Conservation (phyloP, 179 eudicot genomes). For the Drosera spatulata region DNA sequence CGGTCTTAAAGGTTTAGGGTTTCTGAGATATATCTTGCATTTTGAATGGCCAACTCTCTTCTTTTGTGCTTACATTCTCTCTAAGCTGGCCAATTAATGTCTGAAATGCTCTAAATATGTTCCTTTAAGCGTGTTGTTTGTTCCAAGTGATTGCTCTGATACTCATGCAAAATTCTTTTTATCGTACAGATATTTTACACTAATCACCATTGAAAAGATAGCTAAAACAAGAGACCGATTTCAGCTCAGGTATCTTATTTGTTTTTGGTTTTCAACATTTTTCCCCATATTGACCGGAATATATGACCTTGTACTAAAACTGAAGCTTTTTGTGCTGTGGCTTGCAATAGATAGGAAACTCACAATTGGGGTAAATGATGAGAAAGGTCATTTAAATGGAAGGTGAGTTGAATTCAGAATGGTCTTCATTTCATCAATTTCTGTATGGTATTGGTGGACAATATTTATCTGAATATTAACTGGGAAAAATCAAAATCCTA, state of each 20-base stretch:
- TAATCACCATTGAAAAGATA: slow-evolving; percentile 55
- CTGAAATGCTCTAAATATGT: too few species aligned
- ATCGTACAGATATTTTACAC: slow-evolving; percentile 85
- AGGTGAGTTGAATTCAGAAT: slow-evolving; percentile 32
- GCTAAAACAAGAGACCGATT: slow-evolving; percentile 34
- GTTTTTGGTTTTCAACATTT: background rate
- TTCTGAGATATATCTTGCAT: background rate
- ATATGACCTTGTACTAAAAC: too few species aligned
- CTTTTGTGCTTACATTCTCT: too few species aligned
- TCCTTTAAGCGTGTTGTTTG: too few species aligned
- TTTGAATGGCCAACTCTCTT: too few species aligned
- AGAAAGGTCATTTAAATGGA: slow-evolving; percentile 19
- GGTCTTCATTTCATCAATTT: too few species aligned
- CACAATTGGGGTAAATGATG: slow-evolving; percentile 18
- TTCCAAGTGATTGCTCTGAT: too few species aligned
- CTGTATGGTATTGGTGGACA: too few species aligned
- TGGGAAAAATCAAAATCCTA: too few species aligned
- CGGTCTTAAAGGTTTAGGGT: background rate
- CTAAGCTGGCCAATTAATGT: too few species aligned
- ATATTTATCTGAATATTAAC: too few species aligned
- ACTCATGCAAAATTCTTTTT: too few species aligned
- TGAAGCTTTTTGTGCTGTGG: background rate
- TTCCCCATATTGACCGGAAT: background rate
- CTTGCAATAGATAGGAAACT: slow-evolving; percentile 22
- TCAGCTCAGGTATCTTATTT: slow-evolving; percentile 35